Evolutionary conservation across 148 eudicot species (phyloP), one percentile per base, ranked within the genome.

Genomic region (Camellia lanceoleosa): DNA sequence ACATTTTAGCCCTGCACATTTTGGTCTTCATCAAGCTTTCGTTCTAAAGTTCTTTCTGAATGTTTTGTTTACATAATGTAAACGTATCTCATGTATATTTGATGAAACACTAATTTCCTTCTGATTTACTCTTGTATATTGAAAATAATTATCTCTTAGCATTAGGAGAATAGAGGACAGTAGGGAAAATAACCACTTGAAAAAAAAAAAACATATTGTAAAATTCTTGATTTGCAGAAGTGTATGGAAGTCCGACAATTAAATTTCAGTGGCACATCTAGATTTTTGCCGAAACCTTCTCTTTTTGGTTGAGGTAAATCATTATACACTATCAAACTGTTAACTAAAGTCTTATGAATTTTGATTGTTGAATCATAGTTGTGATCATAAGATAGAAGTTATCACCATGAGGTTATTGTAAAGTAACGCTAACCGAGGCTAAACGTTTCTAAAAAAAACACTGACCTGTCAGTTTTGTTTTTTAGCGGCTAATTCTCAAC

Each of bases 1-100:
- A 97, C 84, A 86, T 97, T 80, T 89, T 97, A 77, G 87, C 90
- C 75, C 87, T 96, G 79, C 98, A 94, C 71, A 65, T 97, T 70
- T 65, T 91, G 81, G 99, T 97, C 76, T 97, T 94, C 82, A 90
- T 97, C 83, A 92, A 87, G 88, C 88, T 97, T 63, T 91, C 97
- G 56, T 91, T 96, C 83, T 49, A 82, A 88, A 46, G 44, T 58
- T 16, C 77, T 18, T 44, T 4, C 0, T 38, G 18, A 3, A 49
- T 49, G 52, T 49, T 11, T 68, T 54, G 4, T 3, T 61, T 46
- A 69, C 18, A 20, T 10, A 41, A 12, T 70, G 51, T 80, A 65
- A 77, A 65, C 49, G 51, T 23, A 49, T 77, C 80, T 30, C 15
- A 2, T 76, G 52, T 76, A 64, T 76, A 49, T 47, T 9, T 70